phyloP scores from a whole-genome alignment of 768 basidiomycete genomes.

The Amanita molliuscula region DNA sequence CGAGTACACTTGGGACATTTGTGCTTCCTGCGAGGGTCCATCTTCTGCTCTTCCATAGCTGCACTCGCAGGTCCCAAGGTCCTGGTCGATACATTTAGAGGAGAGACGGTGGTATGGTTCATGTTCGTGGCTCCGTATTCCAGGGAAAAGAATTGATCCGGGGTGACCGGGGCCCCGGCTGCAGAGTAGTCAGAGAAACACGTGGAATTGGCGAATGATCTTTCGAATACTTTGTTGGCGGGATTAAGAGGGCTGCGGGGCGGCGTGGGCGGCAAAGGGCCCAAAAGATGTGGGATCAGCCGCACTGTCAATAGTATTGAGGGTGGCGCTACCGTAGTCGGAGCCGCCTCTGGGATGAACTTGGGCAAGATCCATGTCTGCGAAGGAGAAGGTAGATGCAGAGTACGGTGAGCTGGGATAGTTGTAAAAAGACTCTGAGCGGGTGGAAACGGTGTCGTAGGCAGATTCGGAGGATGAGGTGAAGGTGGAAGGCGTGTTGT shows the following conservation, averaged over 20 bases:
- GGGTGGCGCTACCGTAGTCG: conserved; percentile 40
- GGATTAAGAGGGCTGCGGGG: conserved; percentile 36
- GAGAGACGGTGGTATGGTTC: conserved; percentile 43
- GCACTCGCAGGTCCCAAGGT: conserved; percentile 33
- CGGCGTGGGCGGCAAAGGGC: conserved; percentile 45
- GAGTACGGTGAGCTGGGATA: conserved; percentile 43
- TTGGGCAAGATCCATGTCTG: conserved; percentile 64
- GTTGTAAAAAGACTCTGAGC: conserved; percentile 64
- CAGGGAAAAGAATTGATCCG: conserved; percentile 31
- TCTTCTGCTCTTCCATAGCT: conserved; percentile 38
- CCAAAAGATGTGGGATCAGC: conserved; percentile 53
- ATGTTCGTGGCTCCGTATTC: conserved; percentile 33
- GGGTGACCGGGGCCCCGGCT: conserved; percentile 32
- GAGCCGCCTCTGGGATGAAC: conserved; percentile 40
- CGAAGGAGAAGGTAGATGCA: conserved; percentile 44
- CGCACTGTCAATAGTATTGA: conserved; percentile 27
- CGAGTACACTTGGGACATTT: conserved; percentile 66
- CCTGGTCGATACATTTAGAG: conserved; percentile 41
- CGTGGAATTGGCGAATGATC: conserved; percentile 30
- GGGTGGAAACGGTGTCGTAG: conserved; percentile 58
- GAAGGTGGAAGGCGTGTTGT: conserved; percentile 69
- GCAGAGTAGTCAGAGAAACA: conserved; percentile 62
- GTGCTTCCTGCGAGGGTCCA: conserved; percentile 71
- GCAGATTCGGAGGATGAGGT: conserved; percentile 73
- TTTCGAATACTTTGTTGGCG: conserved; percentile 23